Base-by-base conservation (phyloP, 169 alveolate species). In the Babesia ovis region DNA sequence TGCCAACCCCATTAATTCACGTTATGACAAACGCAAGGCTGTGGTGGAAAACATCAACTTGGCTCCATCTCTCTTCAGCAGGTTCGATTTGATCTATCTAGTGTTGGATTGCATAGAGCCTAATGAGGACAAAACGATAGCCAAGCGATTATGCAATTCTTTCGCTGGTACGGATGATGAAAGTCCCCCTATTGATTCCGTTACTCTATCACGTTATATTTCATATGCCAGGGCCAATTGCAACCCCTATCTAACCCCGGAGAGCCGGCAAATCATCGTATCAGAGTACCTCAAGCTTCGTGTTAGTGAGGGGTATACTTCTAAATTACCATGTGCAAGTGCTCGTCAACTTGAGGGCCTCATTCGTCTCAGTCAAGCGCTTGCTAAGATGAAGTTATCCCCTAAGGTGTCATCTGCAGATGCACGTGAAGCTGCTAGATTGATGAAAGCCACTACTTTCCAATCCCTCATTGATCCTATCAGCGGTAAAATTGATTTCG, bases 391-490 rank as follows among this genome's bases (percentile, higher is more conserved):
- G 97, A 91, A 96, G 85, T 91, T 96, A 42, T 79, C 95, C 27
- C 87, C 91, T 37, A 85, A 73, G 68, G 99, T 97, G 23, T 84
- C 87, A 58, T 89, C 80, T 58, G 89, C 84, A 18, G 98, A 98
- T 83, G 99, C 97, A 2, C 94, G 92, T 31, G 99, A 97, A 90
- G 99, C 99, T 0, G 95, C 95, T 14, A 85, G 98, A 50, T 90
- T 98, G 48, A 96, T 97, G 93, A 96, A 95, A 89, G 97, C 95
- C 29, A 99, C 99, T 27, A 97, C 99, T 31, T 96, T 96, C 88
- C 97, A 95, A 77, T 97, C 99, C 23, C 98, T 98, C n/a, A 95
- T 98, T 35, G 99, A 98, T 71, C 99, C 99, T 1, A 85, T 91
- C 18, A 96, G 99, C 46, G 99, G 99, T 14, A 88, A 93, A 56